These are phyloP conservation scores for Ogataea pilisensis DNA, from an alignment of 805 yeast species.

Conservation along the genomic window DNA sequence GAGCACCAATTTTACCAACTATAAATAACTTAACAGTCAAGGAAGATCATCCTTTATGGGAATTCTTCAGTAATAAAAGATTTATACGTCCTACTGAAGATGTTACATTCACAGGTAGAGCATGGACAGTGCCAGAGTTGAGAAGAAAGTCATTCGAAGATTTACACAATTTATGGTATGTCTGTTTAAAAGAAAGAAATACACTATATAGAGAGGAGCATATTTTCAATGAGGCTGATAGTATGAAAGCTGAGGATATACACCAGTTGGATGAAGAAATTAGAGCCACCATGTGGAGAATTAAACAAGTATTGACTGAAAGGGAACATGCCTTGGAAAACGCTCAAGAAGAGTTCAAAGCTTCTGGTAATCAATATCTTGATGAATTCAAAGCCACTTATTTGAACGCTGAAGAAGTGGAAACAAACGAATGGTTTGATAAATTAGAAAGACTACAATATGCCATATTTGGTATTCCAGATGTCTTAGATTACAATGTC, in stretches of 20 bases:
- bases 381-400: slow-evolving; percentile 56
- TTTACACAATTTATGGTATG: slow-evolving; percentile 87
- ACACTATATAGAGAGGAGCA: slow-evolving; percentile 70
- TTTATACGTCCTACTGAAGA: slow-evolving; percentile 59
- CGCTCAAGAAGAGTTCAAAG: slow-evolving; percentile 45
- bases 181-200: slow-evolving; percentile 79
- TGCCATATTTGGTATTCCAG: slow-evolving; percentile 82
- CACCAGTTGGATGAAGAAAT: slow-evolving; percentile 36
- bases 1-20: slow-evolving; percentile 85
- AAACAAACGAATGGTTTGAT: slow-evolving; percentile 54
- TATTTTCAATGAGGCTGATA: slow-evolving; percentile 41
- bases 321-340: slow-evolving; percentile 68
- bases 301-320: slow-evolving; percentile 84
- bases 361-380: slow-evolving; percentile 45
- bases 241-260: slow-evolving; percentile 20
- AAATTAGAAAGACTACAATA: slow-evolving; percentile 74
- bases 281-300: slow-evolving; percentile 66
- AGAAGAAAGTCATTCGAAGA: slow-evolving; percentile 91
- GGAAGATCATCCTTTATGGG: slow-evolving; percentile 94
- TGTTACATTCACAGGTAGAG: slow-evolving; percentile 51
- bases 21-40: slow-evolving; percentile 64
- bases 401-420: slow-evolving; percentile 51
- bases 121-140: slow-evolving; percentile 87
- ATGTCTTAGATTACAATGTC: slow-evolving; percentile 56
- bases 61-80: slow-evolving; percentile 67